phyloP scores from a whole-genome alignment of 2,329 filamentous ascomycete genomes.

The Aureobasidium sp. region DNA sequence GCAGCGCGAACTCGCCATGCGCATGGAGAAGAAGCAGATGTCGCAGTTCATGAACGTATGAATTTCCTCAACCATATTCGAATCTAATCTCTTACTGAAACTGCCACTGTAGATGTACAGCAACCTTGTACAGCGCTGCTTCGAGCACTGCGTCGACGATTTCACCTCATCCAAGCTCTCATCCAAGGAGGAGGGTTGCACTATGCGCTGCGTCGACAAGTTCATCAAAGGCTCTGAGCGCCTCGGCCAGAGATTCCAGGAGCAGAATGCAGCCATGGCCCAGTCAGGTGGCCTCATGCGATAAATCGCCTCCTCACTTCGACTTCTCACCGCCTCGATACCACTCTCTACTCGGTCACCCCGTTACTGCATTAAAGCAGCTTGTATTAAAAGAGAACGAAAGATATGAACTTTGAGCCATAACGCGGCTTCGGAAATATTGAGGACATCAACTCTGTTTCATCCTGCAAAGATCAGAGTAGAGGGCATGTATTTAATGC shows the following conservation, averaged over 20 bases:
- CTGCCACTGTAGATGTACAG: conserved; percentile 53
- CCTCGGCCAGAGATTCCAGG: conserved; percentile 82
- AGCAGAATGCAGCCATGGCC: conserved; percentile 63
- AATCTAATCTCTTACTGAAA: background rate
- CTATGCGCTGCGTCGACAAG: conserved; percentile 93
- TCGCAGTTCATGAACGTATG: conserved; percentile 97
- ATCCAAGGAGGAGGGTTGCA: conserved; percentile 80
- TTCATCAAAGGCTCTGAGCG: conserved; percentile 87
- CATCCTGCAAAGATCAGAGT: background rate
- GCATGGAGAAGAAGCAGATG: conserved; percentile 97
- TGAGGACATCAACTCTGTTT: background rate
- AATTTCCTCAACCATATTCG: conserved; percentile 21
- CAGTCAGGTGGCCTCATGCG: conserved; percentile 45
- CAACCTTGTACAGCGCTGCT: conserved; percentile 79
- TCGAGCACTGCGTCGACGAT: conserved; percentile 94
- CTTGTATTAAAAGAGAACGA: conserved; percentile 9
- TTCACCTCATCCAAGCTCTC: conserved; percentile 96
- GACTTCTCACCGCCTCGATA: background rate
- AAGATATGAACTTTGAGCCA: conserved; percentile 1
- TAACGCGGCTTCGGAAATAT: background rate
- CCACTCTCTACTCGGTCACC: background rate
- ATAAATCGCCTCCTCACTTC: background rate
- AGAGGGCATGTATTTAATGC: background rate
- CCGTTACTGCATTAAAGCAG: background rate
- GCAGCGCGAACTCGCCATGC: conserved; percentile 85